Percentiles rank a stretch among this genome's conserved stretches.
Evolutionary conservation across 2,329 filamentous ascomycete genomes (phyloP).

Genomic region (Fusarium sp.): DNA sequence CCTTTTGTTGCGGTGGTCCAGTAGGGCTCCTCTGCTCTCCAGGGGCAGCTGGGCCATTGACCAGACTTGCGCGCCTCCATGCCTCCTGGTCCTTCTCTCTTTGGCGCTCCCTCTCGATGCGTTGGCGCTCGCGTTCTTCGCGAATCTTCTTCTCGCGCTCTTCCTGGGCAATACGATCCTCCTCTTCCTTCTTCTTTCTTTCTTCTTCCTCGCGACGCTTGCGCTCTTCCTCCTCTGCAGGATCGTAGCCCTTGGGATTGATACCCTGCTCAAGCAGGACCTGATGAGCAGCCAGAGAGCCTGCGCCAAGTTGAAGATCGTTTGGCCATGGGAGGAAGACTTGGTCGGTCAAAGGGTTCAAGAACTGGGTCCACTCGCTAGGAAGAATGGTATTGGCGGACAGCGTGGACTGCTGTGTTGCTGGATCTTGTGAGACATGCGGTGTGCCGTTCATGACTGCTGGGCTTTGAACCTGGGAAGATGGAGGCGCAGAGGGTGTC

Average conservation of each 20-base stretch:
- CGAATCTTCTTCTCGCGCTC: slow-evolving; percentile 56
- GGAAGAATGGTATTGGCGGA: slow-evolving; percentile 59
- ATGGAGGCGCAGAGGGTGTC: slow-evolving; percentile 50
- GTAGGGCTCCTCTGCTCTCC: slow-evolving; percentile 43
- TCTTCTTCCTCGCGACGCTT: slow-evolving; percentile 64
- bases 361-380: slow-evolving; percentile 58
- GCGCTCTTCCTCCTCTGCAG: slow-evolving; percentile 64
- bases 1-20: slow-evolving; percentile 55
- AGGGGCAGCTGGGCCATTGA: slow-evolving; percentile 42
- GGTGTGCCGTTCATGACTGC: slow-evolving; percentile 49
- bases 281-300: slow-evolving; percentile 74
- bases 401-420: slow-evolving; percentile 50
- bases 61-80: slow-evolving; percentile 55
- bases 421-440: slow-evolving; percentile 44
- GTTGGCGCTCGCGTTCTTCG: slow-evolving; percentile 53
- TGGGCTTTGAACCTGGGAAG: slow-evolving; percentile 51
- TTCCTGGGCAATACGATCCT: slow-evolving; percentile 58
- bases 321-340: slow-evolving; percentile 83
- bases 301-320: slow-evolving; percentile 74
- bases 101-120: slow-evolving; percentile 57
- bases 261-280: slow-evolving; percentile 69
- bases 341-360: slow-evolving; percentile 67
- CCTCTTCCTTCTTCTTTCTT: slow-evolving; percentile 58
- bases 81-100: slow-evolving; percentile 57
- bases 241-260: slow-evolving; percentile 70